A percentile compares a stretch with the other conserved stretches of the same genome.
Conservation (phyloP, 2,329 filamentous ascomycete species). For the Pestalotiopsis sp. region DNA sequence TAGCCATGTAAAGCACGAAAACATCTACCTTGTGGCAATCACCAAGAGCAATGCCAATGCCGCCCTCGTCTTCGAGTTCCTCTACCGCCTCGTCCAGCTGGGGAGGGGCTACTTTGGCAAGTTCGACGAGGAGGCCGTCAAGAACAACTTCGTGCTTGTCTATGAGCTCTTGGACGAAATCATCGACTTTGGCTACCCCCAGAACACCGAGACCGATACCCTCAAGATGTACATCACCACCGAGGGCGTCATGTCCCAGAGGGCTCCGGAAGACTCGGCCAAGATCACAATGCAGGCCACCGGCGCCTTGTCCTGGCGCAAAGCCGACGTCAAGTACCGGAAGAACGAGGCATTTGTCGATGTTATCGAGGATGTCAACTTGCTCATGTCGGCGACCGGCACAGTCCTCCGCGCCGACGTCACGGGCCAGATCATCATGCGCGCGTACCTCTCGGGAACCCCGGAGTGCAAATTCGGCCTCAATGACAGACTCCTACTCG, state of each 20-base stretch:
- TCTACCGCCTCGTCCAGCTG: slow-evolving; percentile 87
- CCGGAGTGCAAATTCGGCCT: slow-evolving; percentile 99
- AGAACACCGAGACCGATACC: slow-evolving; percentile 98
- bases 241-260: slow-evolving; percentile 93
- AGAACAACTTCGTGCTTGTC: slow-evolving; percentile 99
- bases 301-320: slow-evolving; percentile 93
- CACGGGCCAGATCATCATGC: slow-evolving; percentile 97
- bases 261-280: slow-evolving; percentile 85
- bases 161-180: slow-evolving; percentile 98
- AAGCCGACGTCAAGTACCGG: slow-evolving; percentile 96
- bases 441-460: slow-evolving; percentile 92
- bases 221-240: slow-evolving; percentile 99
- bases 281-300: slow-evolving; percentile 99
- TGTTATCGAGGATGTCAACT: slow-evolving; percentile 98
- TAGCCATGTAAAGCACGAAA: slow-evolving; percentile 99
- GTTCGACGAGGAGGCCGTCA: slow-evolving; percentile 98
- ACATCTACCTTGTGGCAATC: slow-evolving; percentile 96
- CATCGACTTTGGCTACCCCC: slow-evolving; percentile 97
- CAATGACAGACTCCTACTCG: slow-evolving; percentile 92
- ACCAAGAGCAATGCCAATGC: slow-evolving; percentile 99
- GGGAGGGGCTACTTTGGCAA: slow-evolving; percentile 98
- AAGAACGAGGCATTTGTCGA: slow-evolving; percentile 99
- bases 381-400: slow-evolving; percentile 97
- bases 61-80: slow-evolving; percentile 95
- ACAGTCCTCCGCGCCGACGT: slow-evolving; percentile 95